Base-by-base conservation (phyloP, 306 rosid genomes). In the Prunus kanzakura region DNA sequence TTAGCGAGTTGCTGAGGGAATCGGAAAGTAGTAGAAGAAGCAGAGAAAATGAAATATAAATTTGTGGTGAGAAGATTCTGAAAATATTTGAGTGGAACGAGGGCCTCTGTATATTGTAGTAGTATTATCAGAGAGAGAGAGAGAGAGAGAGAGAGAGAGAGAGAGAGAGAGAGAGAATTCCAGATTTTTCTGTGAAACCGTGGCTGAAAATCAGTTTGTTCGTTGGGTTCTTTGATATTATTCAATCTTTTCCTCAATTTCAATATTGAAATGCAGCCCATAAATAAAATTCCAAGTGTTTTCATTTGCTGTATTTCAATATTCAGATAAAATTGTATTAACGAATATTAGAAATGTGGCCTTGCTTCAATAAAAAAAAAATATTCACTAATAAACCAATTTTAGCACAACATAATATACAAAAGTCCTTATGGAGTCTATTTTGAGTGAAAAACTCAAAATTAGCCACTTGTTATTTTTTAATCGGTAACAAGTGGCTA, bases 181-280 rank as follows among this genome's bases (percentile, higher is more conserved):
- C 78, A 87, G 90, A 88, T 78, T 88, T 88, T 79, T 92, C 81
- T 75, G 69, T 16, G 79, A 87, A 90, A 84, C 84, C 81, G 88
- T 82, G 97, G 97, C 83, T 84, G 82, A 80, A 79, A 88, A 73
- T 81, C 22, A 22, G 83, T 87, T 83, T 32, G 35, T 3, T 32
- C 64, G 84, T 83, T 79, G 82, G 81, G 65, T 61, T 74, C 57
- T 32, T 32, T 62, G 11, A 57, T 23, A n/a, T 70, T 66, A 60
- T 76, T 67, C 5, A 49, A 45, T 23, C 13, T 38, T 4, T 23
- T 58, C 35, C 45, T 54, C 16, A 15, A 15, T 29, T 57, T 54
- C 9, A 27, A 50, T 55, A 32, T 32, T 32, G 35, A 32, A 32
- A 32, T 32, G 35, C 35, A 32, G 5, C 4, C 35, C 35, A 32